Conservation (phyloP, 2,329 filamentous ascomycete species). For the Fusarium metavorans region DNA sequence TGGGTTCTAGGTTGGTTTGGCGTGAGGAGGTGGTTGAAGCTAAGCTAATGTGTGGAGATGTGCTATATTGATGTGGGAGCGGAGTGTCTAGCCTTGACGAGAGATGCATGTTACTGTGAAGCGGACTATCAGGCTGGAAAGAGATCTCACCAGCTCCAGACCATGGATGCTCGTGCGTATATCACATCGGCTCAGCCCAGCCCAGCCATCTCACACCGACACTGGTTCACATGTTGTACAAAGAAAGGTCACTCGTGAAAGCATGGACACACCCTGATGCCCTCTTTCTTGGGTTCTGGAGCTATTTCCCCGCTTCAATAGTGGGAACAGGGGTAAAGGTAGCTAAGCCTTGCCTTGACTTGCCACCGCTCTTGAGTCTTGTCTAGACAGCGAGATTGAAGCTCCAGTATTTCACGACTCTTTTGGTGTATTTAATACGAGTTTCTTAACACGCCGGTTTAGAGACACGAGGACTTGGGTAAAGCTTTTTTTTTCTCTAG, state of each 20-base stretch:
- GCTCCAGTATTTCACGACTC: neutral
- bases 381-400: neutral
- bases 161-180: neutral
- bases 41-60: neutral
- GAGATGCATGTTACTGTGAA: neutral
- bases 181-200: neutral
- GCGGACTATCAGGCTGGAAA: neutral
- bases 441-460: neutral
- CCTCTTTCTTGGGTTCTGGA: neutral
- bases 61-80: neutral
- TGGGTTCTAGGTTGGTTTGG: neutral
- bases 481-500: slow-evolving; percentile 18
- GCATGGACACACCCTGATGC: slow-evolving; percentile 1
- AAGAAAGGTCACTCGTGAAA: neutral
- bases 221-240: neutral
- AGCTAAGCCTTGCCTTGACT: neutral
- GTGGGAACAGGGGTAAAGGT: slow-evolving; percentile 9
- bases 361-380: slow-evolving; percentile 3
- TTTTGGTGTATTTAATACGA: neutral
- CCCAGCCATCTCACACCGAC: slow-evolving; percentile 7
- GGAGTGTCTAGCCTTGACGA: neutral
- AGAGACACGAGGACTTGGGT: neutral
- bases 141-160: neutral
- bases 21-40: neutral
- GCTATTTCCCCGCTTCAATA: slow-evolving; percentile 1